These are phyloP conservation scores for Trichomonas vaginalis DNA, from an alignment of 208 protist species.

Conservation along the genomic window DNA sequence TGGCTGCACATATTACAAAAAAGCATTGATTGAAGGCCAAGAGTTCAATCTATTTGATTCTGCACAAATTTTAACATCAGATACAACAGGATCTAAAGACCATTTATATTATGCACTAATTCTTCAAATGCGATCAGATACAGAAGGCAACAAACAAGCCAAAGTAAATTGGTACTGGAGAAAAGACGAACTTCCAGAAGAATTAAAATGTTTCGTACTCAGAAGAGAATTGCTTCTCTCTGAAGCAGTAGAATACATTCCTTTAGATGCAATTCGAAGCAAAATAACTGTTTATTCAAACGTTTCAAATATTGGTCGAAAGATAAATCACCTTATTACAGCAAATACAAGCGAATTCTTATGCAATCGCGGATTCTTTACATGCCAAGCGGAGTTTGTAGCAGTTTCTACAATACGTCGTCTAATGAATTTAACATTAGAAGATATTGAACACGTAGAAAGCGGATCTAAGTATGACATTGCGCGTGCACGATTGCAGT, in stretches of 20 bases:
- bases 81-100: not conserved
- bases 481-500: not conserved
- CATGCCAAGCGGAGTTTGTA: not conserved
- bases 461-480: not conserved
- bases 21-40: not conserved
- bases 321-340: not conserved
- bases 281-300: not conserved
- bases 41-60: not conserved
- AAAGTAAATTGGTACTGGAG: not conserved
- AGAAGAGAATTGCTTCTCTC: not conserved
- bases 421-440: not conserved
- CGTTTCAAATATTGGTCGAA: not conserved
- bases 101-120: not conserved
- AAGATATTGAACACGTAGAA: not conserved
- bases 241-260: not conserved
- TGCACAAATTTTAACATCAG: not conserved
- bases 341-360: not conserved
- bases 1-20: not conserved
- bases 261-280: not conserved
- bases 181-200: not conserved
- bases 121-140: not conserved
- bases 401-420: not conserved
- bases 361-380: not conserved
- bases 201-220: not conserved
- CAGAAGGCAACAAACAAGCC: not conserved